Percentiles rank a stretch among this genome's conserved stretches.
Evolutionary conservation across 2,329 filamentous ascomycete species (phyloP).

Genomic region (Diaporthe ilicicola): DNA sequence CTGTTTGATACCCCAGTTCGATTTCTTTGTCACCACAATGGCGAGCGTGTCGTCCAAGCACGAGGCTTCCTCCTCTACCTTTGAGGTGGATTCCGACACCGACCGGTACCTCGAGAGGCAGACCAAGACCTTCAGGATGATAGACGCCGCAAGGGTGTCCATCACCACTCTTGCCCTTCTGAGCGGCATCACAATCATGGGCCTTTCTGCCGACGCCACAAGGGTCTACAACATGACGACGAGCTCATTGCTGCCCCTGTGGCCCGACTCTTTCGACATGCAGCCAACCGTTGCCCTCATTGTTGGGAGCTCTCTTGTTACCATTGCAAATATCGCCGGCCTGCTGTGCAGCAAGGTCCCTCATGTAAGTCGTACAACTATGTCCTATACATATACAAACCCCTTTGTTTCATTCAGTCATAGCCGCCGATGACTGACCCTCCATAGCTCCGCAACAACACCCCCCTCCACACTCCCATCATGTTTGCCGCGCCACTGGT

Average conservation of each 20-base stretch:
- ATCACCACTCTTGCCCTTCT: slow-evolving; percentile 60
- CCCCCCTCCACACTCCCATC: slow-evolving; percentile 45
- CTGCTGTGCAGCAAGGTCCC: slow-evolving; percentile 58
- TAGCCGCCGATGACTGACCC: not conserved
- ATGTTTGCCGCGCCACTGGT: slow-evolving; percentile 51
- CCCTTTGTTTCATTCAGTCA: not conserved
- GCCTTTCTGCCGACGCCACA: slow-evolving; percentile 62
- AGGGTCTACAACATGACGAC: slow-evolving; percentile 64
- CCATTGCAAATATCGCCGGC: slow-evolving; percentile 56
- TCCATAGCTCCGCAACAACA: slow-evolving; percentile 49
- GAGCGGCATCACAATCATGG: slow-evolving; percentile 61
- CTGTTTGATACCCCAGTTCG: slow-evolving; percentile 16
- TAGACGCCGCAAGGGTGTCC: slow-evolving; percentile 56
- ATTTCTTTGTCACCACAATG: slow-evolving; percentile 18
- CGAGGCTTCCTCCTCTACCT: slow-evolving; percentile 52
- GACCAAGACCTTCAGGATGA: slow-evolving; percentile 48
- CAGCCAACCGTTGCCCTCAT: slow-evolving; percentile 65
- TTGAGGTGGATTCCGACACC: slow-evolving; percentile 54
- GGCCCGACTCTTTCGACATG: slow-evolving; percentile 66
- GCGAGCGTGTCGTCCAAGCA: slow-evolving; percentile 30
- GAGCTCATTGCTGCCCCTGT: slow-evolving; percentile 61
- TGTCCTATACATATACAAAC: too few relatives aligned
- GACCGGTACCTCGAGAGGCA: slow-evolving; percentile 45
- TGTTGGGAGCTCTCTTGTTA: slow-evolving; percentile 58
- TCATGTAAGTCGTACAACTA: slow-evolving; percentile 55